These are phyloP conservation scores for Nepenthes gracilis DNA, from an alignment of 148 eudicot species.

Conservation along the genomic window DNA sequence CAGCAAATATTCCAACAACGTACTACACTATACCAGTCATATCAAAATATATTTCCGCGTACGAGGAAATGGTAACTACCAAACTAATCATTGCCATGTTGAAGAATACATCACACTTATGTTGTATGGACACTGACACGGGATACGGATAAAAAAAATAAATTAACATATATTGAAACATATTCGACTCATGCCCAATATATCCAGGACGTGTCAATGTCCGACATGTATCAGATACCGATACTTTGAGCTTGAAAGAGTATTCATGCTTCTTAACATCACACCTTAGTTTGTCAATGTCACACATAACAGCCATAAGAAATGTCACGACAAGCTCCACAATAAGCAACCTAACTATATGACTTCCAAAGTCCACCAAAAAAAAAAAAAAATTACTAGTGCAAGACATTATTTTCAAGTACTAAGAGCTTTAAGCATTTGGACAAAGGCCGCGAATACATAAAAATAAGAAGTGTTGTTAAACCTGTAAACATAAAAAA, in stretches of 20 bases:
- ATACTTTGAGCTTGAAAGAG: too few relatives aligned
- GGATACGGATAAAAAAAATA: too few relatives aligned
- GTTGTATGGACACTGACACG: too few relatives aligned
- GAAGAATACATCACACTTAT: conserved; percentile 35
- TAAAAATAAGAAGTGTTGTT: conserved; percentile 83
- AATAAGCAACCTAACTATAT: conserved; percentile 15
- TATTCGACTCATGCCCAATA: too few relatives aligned
- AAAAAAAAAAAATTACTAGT: not conserved
- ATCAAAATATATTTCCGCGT: conserved; percentile 80
- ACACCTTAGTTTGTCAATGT: conserved; percentile 74
- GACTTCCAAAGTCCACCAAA: conserved; percentile 5
- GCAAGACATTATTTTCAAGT: conserved; percentile 14
- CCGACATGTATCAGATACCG: too few relatives aligned
- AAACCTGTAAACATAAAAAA: conserved; percentile 41
- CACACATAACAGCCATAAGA: conserved; percentile 77
- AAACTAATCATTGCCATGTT: conserved; percentile 87
- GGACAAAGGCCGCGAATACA: conserved; percentile 84
- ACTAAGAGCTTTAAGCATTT: conserved; percentile 92
- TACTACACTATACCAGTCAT: conserved; percentile 71
- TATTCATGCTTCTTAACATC: too few relatives aligned
- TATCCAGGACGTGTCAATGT: too few relatives aligned
- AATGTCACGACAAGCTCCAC: conserved; percentile 94
- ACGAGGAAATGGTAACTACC: conserved; percentile 77
- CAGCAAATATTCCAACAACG: conserved; percentile 80
- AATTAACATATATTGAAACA: too few relatives aligned